Base-by-base conservation (phyloP, 768 basidiomycete genomes). In the Trametes punicea region DNA sequence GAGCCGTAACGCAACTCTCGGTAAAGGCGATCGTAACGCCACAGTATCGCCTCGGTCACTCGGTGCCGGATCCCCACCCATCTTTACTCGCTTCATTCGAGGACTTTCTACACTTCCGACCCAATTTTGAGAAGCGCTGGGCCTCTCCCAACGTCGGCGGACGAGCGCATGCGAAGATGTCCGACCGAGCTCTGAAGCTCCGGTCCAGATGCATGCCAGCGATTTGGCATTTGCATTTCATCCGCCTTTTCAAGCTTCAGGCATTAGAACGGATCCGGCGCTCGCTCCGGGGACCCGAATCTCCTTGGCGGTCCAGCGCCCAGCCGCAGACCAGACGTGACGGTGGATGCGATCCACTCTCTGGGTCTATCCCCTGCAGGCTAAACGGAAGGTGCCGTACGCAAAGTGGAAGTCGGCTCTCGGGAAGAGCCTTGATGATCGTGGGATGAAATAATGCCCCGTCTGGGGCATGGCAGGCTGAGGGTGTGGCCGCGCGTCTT, bases 381-480 rank as follows among this genome's bases (percentile, higher is more conserved):
- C 51, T 36, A 46, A 53, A 36, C 51, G 44, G 34, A 46, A 26
- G 23, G 9, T 8, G 16, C 51, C 34, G 16, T 21, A n/a, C 13
- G 42, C 6, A 23, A 18, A 13, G 18, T 21, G 27, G 27, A 41
- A 36, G 31, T 36, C 18, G 44, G 44, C 52, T 11, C 6, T 29
- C 52, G 44, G 52, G 51, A 4, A 15, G 21, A 21, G 13, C 18
- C 16, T 38, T 30, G 26, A 44, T 38, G 44, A 54, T 39, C 52
- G 52, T 41, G 52, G 52, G 52, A 21, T 27, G 52, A 46, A 46
- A 25, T 34, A 44, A 46, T 33, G 27, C 46, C 21, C 47, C 20
- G 44, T 15, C 33, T 38, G 44, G 44, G 42, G 42, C 23, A 33
- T 47, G 27, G 46, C n/a, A n/a, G n/a, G n/a, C n/a, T n/a, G n/a